These are phyloP conservation scores for Medicago lupulina DNA, from an alignment of 306 rosid genomes.

Conservation along the genomic window DNA sequence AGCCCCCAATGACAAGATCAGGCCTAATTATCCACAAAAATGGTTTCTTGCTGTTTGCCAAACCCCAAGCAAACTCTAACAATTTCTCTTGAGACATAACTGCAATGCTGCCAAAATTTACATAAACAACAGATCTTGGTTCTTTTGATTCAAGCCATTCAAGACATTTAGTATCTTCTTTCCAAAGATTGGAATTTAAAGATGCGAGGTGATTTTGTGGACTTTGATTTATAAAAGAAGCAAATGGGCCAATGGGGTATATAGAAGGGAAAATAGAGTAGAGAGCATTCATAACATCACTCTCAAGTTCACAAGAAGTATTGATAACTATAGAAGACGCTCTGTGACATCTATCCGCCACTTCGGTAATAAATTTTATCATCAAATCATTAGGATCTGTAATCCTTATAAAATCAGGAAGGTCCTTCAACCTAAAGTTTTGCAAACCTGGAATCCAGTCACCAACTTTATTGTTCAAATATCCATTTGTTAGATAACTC, in stretches of 20 bases:
- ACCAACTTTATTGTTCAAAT: no score
- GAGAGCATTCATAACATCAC: background rate
- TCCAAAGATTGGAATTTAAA: slow-evolving; percentile 1
- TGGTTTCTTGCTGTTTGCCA: background rate
- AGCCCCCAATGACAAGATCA: background rate
- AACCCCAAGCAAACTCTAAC: slow-evolving; percentile 14
- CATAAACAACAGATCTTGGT: background rate
- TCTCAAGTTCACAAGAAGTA: slow-evolving; percentile 33
- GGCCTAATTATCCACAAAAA: slow-evolving; percentile 7
- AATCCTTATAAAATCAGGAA: no score
- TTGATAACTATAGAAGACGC: background rate
- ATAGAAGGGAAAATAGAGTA: background rate
- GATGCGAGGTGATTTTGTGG: background rate
- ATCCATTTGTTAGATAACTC: no score
- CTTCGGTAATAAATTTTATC: background rate
- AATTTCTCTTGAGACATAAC: background rate
- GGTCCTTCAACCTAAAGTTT: no score
- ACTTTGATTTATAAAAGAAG: slow-evolving; percentile 18
- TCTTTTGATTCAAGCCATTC: slow-evolving; percentile 23
- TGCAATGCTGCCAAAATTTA: background rate
- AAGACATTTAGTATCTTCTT: slow-evolving; percentile 12
- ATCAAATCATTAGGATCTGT: no score
- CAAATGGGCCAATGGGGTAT: slow-evolving; percentile 1
- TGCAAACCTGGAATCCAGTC: no score
- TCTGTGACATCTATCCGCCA: background rate